Base-by-base conservation (phyloP, 352 stramenopile species). In the Phytophthora capsici region DNA sequence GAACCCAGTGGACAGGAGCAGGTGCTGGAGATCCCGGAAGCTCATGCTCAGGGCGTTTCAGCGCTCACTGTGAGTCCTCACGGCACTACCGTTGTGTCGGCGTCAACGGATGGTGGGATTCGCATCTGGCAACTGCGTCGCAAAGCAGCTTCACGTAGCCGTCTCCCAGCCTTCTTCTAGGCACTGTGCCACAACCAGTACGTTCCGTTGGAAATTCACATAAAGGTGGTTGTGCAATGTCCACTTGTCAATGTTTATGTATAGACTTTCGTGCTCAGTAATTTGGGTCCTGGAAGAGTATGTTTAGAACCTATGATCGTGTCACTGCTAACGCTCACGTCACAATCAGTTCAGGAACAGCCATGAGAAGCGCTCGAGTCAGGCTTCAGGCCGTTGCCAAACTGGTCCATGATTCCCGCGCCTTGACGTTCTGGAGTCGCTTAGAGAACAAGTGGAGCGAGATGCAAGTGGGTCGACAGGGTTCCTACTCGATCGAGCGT, bases 41-140 rank as follows among this genome's bases (percentile, higher is more conserved):
- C 83, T 1, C 83, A 93, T 37, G 46, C 78, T 19, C 70, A 87
- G 20, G 79, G 83, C 9, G 71, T 95, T n/a, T 89, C 77, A 7
- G 70, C 84, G 4, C 45, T 95, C 8, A 77, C 73, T 12, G 81
- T 93, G 26, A 93, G 82, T 49, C 22, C 72, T 4, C 84, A 89
- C 25, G 87, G 83, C 14, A 69, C 70, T 22, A 75, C 72, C 32
- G 57, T 95, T 19, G 78, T 93, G 20, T 87, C 85, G 2, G 84
- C 66, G 0, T 74, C 78, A 16, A 66, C 75, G 26, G 82, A 93
- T 19, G 87, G 87, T 37, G 88, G 82, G 2, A 84, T 93, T 32
- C 83, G 87, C 34, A 77, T 95, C 40, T 95, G 87, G 87, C 84
- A 83, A 49, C 54, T 91, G 46, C 89, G 89, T 56, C 78, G 82